Conservation (phyloP, 2,329 filamentous ascomycete species). For the Xylariales sp. region DNA sequence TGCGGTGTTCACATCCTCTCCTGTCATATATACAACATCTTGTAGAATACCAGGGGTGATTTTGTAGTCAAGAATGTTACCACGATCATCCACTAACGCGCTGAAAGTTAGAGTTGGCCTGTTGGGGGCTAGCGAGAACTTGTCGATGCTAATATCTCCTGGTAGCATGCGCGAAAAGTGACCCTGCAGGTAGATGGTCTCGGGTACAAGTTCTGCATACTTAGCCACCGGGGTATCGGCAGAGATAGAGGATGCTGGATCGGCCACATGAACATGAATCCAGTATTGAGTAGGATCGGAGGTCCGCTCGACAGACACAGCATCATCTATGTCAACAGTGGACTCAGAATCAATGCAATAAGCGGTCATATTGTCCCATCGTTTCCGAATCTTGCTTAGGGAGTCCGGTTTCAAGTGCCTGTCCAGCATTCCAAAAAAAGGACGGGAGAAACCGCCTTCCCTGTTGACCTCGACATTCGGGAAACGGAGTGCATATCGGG, state of each 20-base stretch:
- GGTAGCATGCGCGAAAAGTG: conserved; percentile 57
- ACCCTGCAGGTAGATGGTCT: conserved; percentile 58
- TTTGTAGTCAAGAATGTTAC: conserved; percentile 48
- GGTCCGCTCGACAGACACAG: conserved; percentile 64
- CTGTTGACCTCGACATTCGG: conserved; percentile 41
- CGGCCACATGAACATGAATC: conserved; percentile 76
- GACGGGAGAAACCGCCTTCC: conserved; percentile 35
- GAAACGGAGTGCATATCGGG: conserved; percentile 56
- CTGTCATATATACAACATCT: conserved; percentile 54
- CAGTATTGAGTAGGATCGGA: conserved; percentile 54
- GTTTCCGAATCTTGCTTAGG: conserved; percentile 47
- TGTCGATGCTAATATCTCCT: conserved; percentile 37
- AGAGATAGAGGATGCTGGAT: conserved; percentile 67
- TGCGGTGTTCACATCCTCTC: conserved; percentile 41
- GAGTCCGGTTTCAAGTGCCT: conserved; percentile 36
- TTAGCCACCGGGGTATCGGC: conserved; percentile 54
- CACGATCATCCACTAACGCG: conserved; percentile 47
- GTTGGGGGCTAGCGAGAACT: conserved; percentile 49
- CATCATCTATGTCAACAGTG: conserved; percentile 75
- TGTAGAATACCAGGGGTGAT: conserved; percentile 50
- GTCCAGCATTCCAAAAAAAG: conserved; percentile 23
- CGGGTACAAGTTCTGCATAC: conserved; percentile 56
- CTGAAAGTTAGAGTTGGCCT: conserved; percentile 59
- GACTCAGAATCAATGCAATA: conserved; percentile 68
- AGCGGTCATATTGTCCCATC: conserved; percentile 55